Base-by-base conservation (phyloP, 2,329 filamentous ascomycete genomes). In the Chaetothyriales sp. region DNA sequence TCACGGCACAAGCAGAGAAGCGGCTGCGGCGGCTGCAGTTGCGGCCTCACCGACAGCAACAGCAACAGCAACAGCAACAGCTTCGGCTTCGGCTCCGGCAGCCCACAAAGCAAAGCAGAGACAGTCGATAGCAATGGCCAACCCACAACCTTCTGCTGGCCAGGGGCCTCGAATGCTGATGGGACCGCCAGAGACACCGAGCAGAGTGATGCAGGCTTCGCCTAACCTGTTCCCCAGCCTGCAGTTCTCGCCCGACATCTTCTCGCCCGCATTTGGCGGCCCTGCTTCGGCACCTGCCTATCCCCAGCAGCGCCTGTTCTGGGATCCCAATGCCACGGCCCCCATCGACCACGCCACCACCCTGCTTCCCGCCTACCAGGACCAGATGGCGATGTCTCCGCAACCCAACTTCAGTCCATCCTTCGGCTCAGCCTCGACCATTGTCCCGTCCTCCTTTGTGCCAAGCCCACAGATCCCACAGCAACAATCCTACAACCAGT, bases 181-280 rank as follows among this genome's bases (percentile, higher is more conserved):
- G 65, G 65, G 18, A 60, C 70, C 26, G 63, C 70, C 69, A 10
- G 68, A 72, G 54, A 70, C 69, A 4, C 69, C 70, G 2, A 70
- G 68, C 56, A 64, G 70, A 51, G 59, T 70, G 12, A 60, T 72
- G 51, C 53, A 57, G 46, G 62, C 64, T 7, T 73, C 71, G 2
- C 70, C 71, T 9, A 63, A 66, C 55, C 68, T 77, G 20, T 77
- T 75, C 58, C 67, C 70, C 4, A 72, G 70, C 51, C 62, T 79
- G 25, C 76, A 77, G 49, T 76, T 77, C 55, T 78, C 77, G 2
- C 76, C 76, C 5, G 75, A 78, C 52, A 66, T 78, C 52, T 75
- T 78, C 55, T 73, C 43, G 70, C 76, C 54, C 66, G 72, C 42
- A 48, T 47, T 51, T 28, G 62, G 71, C n/a, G 75, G 73, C 20